These are phyloP conservation scores for Nemania sp. DNA, from an alignment of 2,329 filamentous ascomycete genomes.

Conservation along the genomic window DNA sequence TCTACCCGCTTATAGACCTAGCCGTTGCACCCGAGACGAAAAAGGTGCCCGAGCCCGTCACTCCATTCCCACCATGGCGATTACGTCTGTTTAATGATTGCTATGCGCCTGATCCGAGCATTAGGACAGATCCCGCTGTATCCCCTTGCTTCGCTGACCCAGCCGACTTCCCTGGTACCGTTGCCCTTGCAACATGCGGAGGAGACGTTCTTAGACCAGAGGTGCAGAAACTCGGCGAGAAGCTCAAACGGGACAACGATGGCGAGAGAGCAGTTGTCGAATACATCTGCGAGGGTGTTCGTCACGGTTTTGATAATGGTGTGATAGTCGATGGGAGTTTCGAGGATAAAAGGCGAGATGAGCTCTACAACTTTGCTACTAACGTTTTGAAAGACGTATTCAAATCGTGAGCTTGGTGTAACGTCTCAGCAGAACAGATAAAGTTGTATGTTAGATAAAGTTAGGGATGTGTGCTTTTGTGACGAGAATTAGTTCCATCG, in stretches of 20 bases:
- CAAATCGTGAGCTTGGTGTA: neutral
- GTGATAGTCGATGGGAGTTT: slow-evolving; percentile 9
- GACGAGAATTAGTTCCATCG: neutral
- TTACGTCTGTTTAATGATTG: slow-evolving; percentile 34
- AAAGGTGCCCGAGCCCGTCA: slow-evolving; percentile 33
- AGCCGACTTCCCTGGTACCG: slow-evolving; percentile 34
- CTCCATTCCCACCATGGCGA: slow-evolving; percentile 20
- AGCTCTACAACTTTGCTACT: slow-evolving; percentile 13
- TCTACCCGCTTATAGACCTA: slow-evolving; percentile 36
- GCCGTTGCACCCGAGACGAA: slow-evolving; percentile 31
- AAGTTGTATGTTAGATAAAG: neutral
- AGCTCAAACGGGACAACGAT: neutral
- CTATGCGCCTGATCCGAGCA: slow-evolving; percentile 35
- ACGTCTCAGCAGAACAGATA: neutral
- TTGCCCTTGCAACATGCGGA: slow-evolving; percentile 34
- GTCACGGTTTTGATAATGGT: slow-evolving; percentile 16
- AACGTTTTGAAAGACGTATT: slow-evolving; percentile 15
- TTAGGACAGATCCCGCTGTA: slow-evolving; percentile 33
- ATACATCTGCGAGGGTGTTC: slow-evolving; percentile 4
- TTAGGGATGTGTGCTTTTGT: neutral
- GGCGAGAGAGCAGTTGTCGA: neutral
- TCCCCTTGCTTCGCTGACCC: slow-evolving; percentile 35
- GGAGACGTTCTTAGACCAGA: slow-evolving; percentile 37
- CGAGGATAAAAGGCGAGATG: slow-evolving; percentile 10
- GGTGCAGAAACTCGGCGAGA: slow-evolving; percentile 23